Percentiles rank a stretch among this genome's conserved stretches.
Evolutionary conservation across 225 moss, liverwort and hornwort genomes (phyloP).

Genomic region (Neckera pumila): DNA sequence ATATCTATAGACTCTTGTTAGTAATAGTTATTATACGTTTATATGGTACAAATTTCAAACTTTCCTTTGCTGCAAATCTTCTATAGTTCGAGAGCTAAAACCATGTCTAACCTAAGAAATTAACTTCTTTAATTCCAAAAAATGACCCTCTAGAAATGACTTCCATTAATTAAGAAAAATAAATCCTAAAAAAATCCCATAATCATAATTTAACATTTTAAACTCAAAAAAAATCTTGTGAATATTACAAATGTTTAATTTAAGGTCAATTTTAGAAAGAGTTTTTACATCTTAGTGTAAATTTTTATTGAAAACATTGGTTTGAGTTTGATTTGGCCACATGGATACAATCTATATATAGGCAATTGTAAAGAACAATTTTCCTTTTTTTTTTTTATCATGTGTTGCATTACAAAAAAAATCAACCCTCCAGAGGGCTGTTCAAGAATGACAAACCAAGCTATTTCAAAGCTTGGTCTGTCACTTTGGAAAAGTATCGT

Average conservation of each 20-base stretch:
- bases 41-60: neutral
- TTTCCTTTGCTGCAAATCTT: neutral
- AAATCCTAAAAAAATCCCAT: neutral
- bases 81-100: rapidly evolving
- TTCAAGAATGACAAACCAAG: too few relatives aligned
- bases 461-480: too few relatives aligned
- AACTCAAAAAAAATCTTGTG: neutral
- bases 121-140: neutral
- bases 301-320: neutral
- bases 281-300: rapidly evolving
- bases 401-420: too few relatives aligned
- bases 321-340: rapidly evolving
- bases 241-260: neutral
- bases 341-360: neutral
- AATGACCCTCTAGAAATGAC: neutral
- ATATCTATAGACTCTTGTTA: neutral
- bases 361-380: neutral
- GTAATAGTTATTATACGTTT: neutral
- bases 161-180: neutral
- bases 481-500: too few relatives aligned
- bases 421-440: too few relatives aligned
- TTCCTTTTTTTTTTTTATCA: rapidly evolving
- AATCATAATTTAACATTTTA: neutral
- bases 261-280: neutral
- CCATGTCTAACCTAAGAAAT: too few relatives aligned